Evolutionary conservation across 768 basidiomycete species (phyloP).

Genomic region (Boletales sp.): DNA sequence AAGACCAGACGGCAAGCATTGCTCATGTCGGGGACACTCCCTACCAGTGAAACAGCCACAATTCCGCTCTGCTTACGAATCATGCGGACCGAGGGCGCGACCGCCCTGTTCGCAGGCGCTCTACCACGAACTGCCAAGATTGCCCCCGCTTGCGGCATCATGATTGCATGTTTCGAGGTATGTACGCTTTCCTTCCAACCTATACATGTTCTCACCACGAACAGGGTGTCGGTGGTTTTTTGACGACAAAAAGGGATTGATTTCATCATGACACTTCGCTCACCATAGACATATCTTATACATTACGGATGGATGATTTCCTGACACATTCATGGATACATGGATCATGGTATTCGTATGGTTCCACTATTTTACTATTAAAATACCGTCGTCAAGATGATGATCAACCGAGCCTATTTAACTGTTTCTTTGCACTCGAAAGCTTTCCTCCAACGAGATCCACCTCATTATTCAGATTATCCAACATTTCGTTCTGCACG

Average conservation of each 20-base stretch:
- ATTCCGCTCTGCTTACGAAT: constrained; percentile 67
- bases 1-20: constrained; percentile 92
- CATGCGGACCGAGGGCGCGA: constrained; percentile 70
- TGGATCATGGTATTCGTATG: constrained; percentile 22
- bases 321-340: constrained; percentile 9
- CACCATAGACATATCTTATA: constrained; percentile 31
- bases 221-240: constrained; percentile 58
- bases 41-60: constrained; percentile 42
- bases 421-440: constrained; percentile 71
- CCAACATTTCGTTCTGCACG: constrained; percentile 82
- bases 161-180: constrained; percentile 96
- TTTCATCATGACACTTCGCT: constrained; percentile 2
- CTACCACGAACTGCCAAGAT: constrained; percentile 91
- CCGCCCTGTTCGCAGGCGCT: constrained; percentile 80
- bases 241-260: constrained; percentile 36
- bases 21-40: constrained; percentile 54
- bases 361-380: constrained; percentile 4
- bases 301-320: constrained; percentile 16
- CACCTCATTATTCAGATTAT: constrained; percentile 72
- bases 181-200: constrained; percentile 13
- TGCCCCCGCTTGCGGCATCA: constrained; percentile 96
- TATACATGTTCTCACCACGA: constrained; percentile 11
- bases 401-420: constrained; percentile 68
- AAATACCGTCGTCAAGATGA: neutral
- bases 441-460: constrained; percentile 79